A percentile compares a stretch with the other conserved stretches of the same genome.
phyloP scores from a whole-genome alignment of 441 rosid genomes.

The Corymbia calophylla region DNA sequence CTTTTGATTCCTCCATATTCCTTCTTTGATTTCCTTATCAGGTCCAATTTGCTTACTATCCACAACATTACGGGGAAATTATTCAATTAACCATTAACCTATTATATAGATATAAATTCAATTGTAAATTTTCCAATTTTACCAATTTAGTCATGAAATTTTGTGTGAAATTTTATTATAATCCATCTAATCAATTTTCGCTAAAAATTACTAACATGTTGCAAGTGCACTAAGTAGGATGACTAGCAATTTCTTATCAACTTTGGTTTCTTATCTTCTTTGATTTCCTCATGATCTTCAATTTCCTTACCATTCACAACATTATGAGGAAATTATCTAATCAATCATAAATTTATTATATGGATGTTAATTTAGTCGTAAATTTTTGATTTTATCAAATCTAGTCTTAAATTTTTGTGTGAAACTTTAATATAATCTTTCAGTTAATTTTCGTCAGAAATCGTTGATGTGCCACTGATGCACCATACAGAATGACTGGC shows the following conservation, averaged over 20 bases:
- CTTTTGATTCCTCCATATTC: background rate
- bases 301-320: background rate
- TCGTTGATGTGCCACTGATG: accelerated
- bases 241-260: too few species aligned
- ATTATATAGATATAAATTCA: too few species aligned
- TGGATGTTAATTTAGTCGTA: too few species aligned
- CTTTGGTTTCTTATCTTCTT: background rate
- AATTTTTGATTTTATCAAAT: accelerated
- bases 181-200: too few species aligned
- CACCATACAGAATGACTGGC: accelerated
- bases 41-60: background rate
- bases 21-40: background rate
- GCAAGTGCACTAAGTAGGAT: too few species aligned
- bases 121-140: accelerated
- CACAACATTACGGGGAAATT: background rate
- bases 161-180: too few species aligned
- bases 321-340: background rate
- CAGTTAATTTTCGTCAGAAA: too few species aligned
- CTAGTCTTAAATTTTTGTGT: too few species aligned
- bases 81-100: accelerated
- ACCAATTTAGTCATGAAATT: accelerated
- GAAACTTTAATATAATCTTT: too few species aligned
- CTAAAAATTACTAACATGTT: too few species aligned
- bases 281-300: background rate
- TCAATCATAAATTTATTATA: accelerated